These are phyloP conservation scores for Heteromeles arbutifolia DNA, from an alignment of 306 rosid genomes.

Conservation along the genomic window DNA sequence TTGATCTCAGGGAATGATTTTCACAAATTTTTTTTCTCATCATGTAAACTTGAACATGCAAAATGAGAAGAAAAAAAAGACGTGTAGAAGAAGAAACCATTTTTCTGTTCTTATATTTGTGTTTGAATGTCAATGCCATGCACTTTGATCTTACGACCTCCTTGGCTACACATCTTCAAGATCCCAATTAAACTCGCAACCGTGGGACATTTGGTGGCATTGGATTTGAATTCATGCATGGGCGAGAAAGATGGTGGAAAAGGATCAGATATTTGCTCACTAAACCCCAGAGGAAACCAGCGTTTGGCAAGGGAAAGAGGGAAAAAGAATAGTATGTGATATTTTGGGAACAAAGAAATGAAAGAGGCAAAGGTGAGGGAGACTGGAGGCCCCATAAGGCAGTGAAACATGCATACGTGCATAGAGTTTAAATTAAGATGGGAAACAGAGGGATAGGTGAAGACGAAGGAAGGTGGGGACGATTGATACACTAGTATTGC, in stretches of 20 bases:
- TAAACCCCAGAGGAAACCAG: neutral
- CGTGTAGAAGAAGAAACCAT: too few species aligned
- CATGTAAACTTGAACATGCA: too few species aligned
- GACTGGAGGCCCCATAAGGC: neutral
- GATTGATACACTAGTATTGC: neutral
- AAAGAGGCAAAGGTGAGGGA: neutral
- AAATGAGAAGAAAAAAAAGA: too few species aligned
- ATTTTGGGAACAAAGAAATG: neutral
- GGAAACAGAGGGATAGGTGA: neutral
- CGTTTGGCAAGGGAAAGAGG: neutral
- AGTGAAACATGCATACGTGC: neutral
- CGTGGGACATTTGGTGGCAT: neutral
- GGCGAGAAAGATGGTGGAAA: neutral
- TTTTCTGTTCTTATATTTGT: too few species aligned
- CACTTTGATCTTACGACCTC: constrained; percentile 20
- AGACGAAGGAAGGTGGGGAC: neutral
- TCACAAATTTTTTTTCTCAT: too few species aligned
- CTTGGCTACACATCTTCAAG: constrained; percentile 18
- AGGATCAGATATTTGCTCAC: neutral
- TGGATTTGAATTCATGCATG: neutral
- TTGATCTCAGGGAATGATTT: too few species aligned
- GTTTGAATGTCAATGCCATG: too few species aligned
- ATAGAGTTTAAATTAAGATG: neutral
- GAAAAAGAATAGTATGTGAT: neutral
- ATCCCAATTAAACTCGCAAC: constrained; percentile 2